Evolutionary conservation across 108 stramenopile genomes (phyloP), one percentile per base, ranked within the genome.

Genomic region (Asterionellopsis glacialis): DNA sequence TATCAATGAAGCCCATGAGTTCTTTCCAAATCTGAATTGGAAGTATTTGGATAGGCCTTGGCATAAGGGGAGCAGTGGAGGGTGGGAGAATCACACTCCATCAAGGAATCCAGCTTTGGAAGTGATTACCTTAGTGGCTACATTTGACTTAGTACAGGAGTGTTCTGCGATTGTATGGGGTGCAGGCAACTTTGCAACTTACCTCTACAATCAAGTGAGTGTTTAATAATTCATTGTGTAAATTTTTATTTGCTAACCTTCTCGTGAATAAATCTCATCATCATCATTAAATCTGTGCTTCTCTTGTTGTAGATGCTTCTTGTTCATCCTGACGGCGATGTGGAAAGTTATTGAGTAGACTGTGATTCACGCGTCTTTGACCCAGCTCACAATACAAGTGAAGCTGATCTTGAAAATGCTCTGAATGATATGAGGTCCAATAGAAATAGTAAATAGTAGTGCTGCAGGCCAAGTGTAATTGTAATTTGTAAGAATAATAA

Each of bases 111-210:
- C 49, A 51, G 60, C 63, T 2, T 41, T 33, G 5, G 69, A 70
- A 58, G 63, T 70, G 12, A 64, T 70, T 21, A 64, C 56, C 6
- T 27, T 70, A 13, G 24, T 70, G 56, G 45, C 63, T 24, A 70
- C 50, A 18, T 70, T 64, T 48, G 69, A 70, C 1, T 58, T 70
- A 24, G 69, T 44, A 14, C 33, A 70, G 24, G 63, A 70, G 26
- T 70, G 69, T 43, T 64, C 63, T 24, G 26, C 62, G 14, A 47
- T 70, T 22, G 63, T 64, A 23, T 41, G 51, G n/a, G 63, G 63
- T 10, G 9, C 11, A 5, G 49, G 56, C 49, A 49, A 49, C 26
- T 50, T 64, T 21, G 50, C 69, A 1, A 56, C 64, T 21, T 47
- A 57, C 24, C 22, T 70, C 21, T 64, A 55, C 55, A 40, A 39